phyloP scores from a whole-genome alignment of 331 rosid species.

The Dryas integrifolia region DNA sequence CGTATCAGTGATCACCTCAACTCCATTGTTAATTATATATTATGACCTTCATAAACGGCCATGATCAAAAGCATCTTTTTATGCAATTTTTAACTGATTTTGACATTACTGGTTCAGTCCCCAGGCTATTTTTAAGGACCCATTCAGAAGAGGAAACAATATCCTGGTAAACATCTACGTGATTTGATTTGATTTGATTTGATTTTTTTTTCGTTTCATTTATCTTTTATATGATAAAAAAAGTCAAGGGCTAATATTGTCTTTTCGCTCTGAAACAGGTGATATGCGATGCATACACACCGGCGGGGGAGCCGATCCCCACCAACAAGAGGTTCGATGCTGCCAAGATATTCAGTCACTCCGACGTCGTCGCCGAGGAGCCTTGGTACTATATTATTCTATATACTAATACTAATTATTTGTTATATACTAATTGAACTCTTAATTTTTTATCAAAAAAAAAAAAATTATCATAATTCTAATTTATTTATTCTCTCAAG shows the following conservation, averaged over 20 bases:
- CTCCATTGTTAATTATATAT: not conserved
- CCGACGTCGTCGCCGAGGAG: slow-evolving; percentile 42
- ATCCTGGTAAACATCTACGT: slow-evolving; percentile 32
- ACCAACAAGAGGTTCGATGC: slow-evolving; percentile 45
- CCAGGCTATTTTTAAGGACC: slow-evolving; percentile 45
- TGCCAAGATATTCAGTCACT: slow-evolving; percentile 47
- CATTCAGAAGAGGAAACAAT: slow-evolving; percentile 44
- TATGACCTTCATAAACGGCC: slow-evolving; percentile 1
- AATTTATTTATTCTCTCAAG: too few species aligned
- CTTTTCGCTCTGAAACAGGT: slow-evolving; percentile 23
- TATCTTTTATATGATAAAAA: not conserved
- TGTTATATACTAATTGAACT: not conserved
- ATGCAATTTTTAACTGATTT: not conserved
- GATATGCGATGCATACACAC: slow-evolving; percentile 48
- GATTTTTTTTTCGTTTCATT: not conserved
- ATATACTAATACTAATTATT: not conserved
- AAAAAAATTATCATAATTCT: too few species aligned
- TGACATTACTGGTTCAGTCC: slow-evolving; percentile 32
- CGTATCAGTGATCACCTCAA: slow-evolving; percentile 10
- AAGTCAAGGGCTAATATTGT: not conserved
- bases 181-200: not conserved
- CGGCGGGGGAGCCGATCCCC: slow-evolving; percentile 51
- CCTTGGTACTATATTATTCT: slow-evolving; percentile 38
- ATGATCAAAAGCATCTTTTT: slow-evolving; percentile 13
- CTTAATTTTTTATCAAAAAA: too few species aligned